Conservation (phyloP, 192 early-diverging fungal species). For the Gigaspora rosea region DNA sequence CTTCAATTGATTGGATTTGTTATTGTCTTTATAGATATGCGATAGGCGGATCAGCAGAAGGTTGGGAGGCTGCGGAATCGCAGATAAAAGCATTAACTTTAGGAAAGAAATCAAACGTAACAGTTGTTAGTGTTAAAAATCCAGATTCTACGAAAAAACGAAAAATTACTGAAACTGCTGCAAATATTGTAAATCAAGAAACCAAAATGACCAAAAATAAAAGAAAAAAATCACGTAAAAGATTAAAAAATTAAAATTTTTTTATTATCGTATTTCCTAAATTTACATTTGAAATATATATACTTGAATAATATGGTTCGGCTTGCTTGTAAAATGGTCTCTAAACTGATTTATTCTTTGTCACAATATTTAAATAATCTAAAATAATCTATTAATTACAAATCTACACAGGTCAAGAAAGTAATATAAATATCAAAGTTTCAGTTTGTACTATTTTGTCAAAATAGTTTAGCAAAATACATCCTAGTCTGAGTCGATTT, state of each 20-base stretch:
- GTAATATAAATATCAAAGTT: no score
- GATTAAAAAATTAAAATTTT: background rate
- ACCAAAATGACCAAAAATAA: conserved; percentile 27
- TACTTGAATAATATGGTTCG: no score
- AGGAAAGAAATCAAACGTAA: conserved; percentile 56
- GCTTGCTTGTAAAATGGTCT: no score
- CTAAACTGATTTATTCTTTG: no score
- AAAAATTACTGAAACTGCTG: conserved; percentile 47
- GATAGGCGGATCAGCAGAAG: conserved; percentile 68
- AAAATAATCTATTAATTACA: no score
- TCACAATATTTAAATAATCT: no score
- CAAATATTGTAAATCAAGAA: conserved; percentile 51
- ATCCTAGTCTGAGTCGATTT: no score
- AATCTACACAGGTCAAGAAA: no score
- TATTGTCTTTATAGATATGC: conserved; percentile 53
- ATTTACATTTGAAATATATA: no score
- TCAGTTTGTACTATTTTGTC: no score
- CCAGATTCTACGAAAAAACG: conserved; percentile 59
- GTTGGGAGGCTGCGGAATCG: conserved; percentile 70
- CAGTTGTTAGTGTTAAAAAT: conserved; percentile 77
- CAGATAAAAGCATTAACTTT: conserved; percentile 51
- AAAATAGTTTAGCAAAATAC: no score
- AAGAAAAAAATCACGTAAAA: conserved; percentile 19
- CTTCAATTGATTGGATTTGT: background rate
- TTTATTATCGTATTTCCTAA: no score